These are phyloP conservation scores for Corchorus capsularis DNA, from an alignment of 345 rosid species.

Conservation along the genomic window DNA sequence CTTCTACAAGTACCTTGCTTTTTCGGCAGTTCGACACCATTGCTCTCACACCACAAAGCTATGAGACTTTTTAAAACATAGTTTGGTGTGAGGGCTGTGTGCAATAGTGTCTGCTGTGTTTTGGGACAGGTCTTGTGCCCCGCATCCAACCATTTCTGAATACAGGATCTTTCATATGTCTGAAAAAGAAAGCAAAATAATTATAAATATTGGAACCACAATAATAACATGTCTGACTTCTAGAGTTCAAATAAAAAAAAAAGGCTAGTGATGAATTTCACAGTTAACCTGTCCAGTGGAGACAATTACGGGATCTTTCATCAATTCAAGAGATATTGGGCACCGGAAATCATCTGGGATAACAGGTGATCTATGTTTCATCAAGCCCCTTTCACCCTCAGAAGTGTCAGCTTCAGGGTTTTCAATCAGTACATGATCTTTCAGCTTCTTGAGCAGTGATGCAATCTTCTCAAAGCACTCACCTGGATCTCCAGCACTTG, in stretches of 20 bases:
- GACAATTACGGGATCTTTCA: conserved; percentile 98
- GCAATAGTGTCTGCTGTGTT: conserved; percentile 92
- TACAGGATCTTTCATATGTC: conserved; percentile 96
- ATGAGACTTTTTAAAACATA: conserved; percentile 92
- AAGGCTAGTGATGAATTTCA: neutral
- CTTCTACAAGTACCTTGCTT: conserved; percentile 62
- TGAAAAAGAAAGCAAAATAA: conserved; percentile 39
- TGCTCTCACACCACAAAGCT: conserved; percentile 94
- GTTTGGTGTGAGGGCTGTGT: conserved; percentile 84
- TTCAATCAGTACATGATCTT: conserved; percentile 52
- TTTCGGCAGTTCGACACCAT: conserved; percentile 87
- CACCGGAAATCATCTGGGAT: conserved; percentile 98
- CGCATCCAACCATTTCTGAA: conserved; percentile 97
- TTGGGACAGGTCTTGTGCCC: conserved; percentile 97
- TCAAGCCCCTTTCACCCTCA: conserved; percentile 41
- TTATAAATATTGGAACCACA: conserved; percentile 23
- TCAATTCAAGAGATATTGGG: conserved; percentile 95
- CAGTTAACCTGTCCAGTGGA: conserved; percentile 91
- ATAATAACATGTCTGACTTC: conserved; percentile 1
- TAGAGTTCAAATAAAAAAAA: neutral
- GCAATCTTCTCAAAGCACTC: conserved; percentile 64
- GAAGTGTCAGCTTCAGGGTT: conserved; percentile 56
- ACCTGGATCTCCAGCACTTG: conserved; percentile 61
- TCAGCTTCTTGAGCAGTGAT: conserved; percentile 71
- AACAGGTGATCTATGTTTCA: conserved; percentile 87